These are phyloP conservation scores for Apocynum venetum DNA, from an alignment of 257 asterid species.

Conservation along the genomic window DNA sequence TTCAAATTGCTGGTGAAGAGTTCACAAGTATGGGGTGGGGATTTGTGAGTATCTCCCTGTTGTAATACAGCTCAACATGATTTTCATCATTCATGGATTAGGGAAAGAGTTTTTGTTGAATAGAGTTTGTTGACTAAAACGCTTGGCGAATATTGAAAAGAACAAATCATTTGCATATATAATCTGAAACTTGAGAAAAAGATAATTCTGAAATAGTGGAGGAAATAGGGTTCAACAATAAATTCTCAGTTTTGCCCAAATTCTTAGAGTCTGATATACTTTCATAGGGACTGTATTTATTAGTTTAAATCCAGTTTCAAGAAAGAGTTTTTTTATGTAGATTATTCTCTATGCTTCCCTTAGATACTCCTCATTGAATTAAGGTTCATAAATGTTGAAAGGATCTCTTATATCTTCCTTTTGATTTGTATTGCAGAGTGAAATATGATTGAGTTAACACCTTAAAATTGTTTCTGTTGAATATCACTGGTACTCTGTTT, in stretches of 20 bases:
- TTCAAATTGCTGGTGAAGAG: conserved; percentile 59
- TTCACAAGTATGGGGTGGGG: conserved; percentile 53
- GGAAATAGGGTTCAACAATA: too few relatives aligned
- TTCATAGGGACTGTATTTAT: neutral
- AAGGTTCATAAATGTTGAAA: neutral
- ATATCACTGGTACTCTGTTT: neutral
- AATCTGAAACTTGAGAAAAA: neutral
- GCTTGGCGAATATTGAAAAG: neutral
- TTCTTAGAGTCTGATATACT: neutral
- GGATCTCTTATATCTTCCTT: neutral
- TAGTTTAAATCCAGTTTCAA: neutral
- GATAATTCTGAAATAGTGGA: too few relatives aligned
- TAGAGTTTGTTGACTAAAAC: too few relatives aligned
- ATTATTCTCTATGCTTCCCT: too few relatives aligned
- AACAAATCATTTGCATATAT: neutral
- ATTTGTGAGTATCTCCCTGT: conserved; percentile 9
- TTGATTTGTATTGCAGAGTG: neutral
- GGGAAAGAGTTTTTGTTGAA: neutral
- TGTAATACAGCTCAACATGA: neutral
- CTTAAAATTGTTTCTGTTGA: neutral
- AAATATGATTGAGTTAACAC: neutral
- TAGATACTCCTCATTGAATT: neutral
- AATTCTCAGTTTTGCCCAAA: neutral
- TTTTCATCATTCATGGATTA: neutral
- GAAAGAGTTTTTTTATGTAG: neutral